A percentile compares a stretch with the other conserved stretches of the same genome.
These are phyloP conservation scores for Tolypocladium guangdongense DNA, from an alignment of 2,329 filamentous ascomycete genomes.

Conservation along the genomic window DNA sequence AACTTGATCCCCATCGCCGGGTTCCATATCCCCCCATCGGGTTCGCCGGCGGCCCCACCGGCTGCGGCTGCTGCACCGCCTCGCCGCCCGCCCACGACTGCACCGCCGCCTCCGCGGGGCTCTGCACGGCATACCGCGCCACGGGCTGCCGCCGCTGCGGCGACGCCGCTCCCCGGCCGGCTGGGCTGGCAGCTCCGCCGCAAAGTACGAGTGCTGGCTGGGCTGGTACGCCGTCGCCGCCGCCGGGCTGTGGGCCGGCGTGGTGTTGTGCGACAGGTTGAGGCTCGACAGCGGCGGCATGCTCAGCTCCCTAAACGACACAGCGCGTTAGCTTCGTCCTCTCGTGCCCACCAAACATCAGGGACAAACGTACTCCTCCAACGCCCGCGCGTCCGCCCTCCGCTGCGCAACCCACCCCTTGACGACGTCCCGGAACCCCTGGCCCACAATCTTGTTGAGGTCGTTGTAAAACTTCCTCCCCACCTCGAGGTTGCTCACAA, in stretches of 20 bases:
- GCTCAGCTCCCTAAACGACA: slow-evolving; percentile 31
- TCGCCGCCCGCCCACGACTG: slow-evolving; percentile 46
- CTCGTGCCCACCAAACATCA: not conserved
- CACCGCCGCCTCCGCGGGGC: slow-evolving; percentile 36
- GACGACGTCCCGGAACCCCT: slow-evolving; percentile 66
- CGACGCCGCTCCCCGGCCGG: not conserved
- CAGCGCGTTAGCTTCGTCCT: slow-evolving; percentile 1
- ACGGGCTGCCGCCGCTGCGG: slow-evolving; percentile 8
- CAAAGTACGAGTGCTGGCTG: slow-evolving; percentile 8
- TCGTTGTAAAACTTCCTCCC: slow-evolving; percentile 97
- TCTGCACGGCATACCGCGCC: slow-evolving; percentile 16
- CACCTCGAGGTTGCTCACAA: slow-evolving; percentile 81
- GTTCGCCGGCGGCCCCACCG: slow-evolving; percentile 30
- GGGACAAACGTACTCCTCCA: slow-evolving; percentile 56
- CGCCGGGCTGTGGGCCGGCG: slow-evolving; percentile 1
- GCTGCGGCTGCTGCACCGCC: slow-evolving; percentile 43
- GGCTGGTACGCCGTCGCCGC: slow-evolving; percentile 5
- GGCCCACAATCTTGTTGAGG: slow-evolving; percentile 72
- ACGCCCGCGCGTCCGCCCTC: slow-evolving; percentile 64
- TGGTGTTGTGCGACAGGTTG: slow-evolving; percentile 21
- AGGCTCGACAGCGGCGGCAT: slow-evolving; percentile 40
- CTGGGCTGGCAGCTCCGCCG: slow-evolving; percentile 1
- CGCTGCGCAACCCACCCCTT: slow-evolving; percentile 71
- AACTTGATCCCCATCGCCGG: slow-evolving; percentile 77
- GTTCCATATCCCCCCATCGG: slow-evolving; percentile 45